phyloP scores from a whole-genome alignment of 331 rosid species.

The Pyracantha coccinea region DNA sequence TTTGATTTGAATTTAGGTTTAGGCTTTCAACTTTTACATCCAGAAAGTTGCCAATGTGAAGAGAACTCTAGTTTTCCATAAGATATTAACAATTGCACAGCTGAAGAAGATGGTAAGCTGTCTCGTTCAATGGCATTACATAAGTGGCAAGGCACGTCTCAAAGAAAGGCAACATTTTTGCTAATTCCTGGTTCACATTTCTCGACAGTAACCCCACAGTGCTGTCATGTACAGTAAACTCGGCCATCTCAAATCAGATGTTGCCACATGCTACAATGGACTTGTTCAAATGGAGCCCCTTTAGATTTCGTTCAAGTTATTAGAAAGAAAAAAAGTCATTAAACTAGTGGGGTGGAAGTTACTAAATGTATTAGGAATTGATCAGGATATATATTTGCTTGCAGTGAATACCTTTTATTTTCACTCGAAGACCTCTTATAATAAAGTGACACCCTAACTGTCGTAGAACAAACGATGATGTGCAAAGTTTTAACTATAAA shows the following conservation, averaged over 20 bases:
- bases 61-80: no score
- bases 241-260: neutral
- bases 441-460: no score
- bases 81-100: no score
- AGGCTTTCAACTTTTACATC: neutral
- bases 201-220: conserved; percentile 25
- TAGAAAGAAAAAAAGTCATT: neutral
- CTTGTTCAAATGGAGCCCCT: neutral
- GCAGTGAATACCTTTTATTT: no score
- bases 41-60: neutral
- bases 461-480: no score
- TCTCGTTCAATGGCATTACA: conserved; percentile 40
- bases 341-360: neutral
- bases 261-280: neutral
- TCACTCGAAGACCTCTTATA: no score
- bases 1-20: neutral
- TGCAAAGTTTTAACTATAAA: no score
- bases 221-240: conserved; percentile 39
- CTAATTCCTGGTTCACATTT: conserved; percentile 50
- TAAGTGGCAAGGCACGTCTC: conserved; percentile 58
- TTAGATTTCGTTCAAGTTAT: neutral
- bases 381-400: no score
- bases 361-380: no score
- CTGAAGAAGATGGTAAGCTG: conserved; percentile 36
- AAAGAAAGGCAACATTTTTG: no score